Base-by-base conservation (phyloP, 805 yeast species). In the Metschnikowia arizonensis region DNA sequence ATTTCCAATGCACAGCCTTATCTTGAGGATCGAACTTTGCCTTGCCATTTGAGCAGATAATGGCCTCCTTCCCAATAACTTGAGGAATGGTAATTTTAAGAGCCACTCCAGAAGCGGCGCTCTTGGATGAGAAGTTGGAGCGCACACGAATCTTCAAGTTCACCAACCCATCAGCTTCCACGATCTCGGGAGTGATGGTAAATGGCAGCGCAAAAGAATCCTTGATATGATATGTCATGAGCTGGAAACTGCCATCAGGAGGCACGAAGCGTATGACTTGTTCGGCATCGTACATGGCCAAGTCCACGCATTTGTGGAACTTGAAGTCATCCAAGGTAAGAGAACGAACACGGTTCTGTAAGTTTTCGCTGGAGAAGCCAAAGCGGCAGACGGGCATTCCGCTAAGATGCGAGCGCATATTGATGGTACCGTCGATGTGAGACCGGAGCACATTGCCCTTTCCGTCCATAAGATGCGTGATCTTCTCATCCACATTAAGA, bases 331-430 rank as follows among this genome's bases (percentile, higher is more conserved):
- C 87, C 9, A 89, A 65, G 0, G 73, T 57, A 4, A 82, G 85
- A 12, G 53, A 36, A n/a, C 61, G 43, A 31, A 62, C 46, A 10
- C 58, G 50, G 21, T 63, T 60, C 35, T 50, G 40, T 9, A 47
- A 15, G 30, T 43, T 40, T n/a, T 65, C 67, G 36, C 85, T 89
- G 50, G 82, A 80, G 39, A 91, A 72, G 0, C 91, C 95, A 60
- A 90, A 82, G 39, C 81, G 78, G 61, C 97, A 90, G 19, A 76
- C 75, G 0, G 97, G 97, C 77, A 81, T 79, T 3, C 97, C 97
- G 0, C 86, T 75, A 10, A 90, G 64, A 34, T 81, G 87, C 0
- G 91, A 71, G 40, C 82, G 81, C 75, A 88, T 75, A 41, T 76
- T 72, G 37, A 90, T 80, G 9, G 76, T 68, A 4, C 97, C 97